These are phyloP conservation scores for Hanseniaspora sp. DNA, from an alignment of 1,139 yeast genomes.

Conservation along the genomic window DNA sequence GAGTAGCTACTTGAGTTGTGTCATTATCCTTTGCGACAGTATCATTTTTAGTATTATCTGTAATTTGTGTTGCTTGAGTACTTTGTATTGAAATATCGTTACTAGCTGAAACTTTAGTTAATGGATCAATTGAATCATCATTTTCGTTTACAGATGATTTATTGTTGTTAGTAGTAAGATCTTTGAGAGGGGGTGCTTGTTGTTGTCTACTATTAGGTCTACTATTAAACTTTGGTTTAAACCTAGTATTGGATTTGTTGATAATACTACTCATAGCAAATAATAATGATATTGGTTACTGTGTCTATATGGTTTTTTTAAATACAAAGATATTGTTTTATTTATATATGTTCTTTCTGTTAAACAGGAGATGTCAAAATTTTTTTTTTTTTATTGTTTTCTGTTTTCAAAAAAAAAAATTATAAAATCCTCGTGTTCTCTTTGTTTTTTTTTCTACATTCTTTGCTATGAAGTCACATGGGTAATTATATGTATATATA, in stretches of 20 bases:
- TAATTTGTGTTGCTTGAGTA: not conserved
- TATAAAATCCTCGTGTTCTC: not conserved
- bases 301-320: conserved; percentile 1
- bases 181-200: not conserved
- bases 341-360: conserved; percentile 9
- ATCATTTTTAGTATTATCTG: not conserved
- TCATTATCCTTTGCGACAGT: not conserved
- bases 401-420: not conserved
- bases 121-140: conserved; percentile 8
- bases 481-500: no score
- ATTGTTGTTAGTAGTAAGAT: not conserved
- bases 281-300: no score
- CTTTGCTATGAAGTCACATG: no score
- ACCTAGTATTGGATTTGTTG: conserved; percentile 34
- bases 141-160: conserved; percentile 8
- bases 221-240: conserved; percentile 33
- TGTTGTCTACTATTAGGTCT: conserved; percentile 21
- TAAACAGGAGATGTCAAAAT: not conserved
- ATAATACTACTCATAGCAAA: conserved; percentile 29
- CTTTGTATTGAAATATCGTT: not conserved
- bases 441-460: not conserved
- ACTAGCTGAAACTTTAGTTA: not conserved
- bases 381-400: no score
- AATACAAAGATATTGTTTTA: no score
- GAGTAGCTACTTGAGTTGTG: not conserved